Conservation (phyloP, 2,329 filamentous ascomycete genomes). For the Fusarium illudens region DNA sequence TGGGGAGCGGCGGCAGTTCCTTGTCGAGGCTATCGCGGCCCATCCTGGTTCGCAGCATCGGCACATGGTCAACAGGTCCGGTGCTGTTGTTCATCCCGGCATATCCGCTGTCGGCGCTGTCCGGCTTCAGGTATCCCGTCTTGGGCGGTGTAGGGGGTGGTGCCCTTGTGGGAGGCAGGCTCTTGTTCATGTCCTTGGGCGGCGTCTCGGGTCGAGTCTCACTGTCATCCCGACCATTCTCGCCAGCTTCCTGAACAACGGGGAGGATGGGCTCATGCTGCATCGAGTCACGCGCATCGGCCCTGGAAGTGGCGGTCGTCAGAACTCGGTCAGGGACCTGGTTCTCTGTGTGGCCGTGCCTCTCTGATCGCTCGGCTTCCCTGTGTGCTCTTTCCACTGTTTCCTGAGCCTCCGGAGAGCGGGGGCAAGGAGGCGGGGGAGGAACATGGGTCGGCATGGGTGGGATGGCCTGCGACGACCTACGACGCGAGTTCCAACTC, state of each 20-base stretch:
- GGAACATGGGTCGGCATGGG: slow-evolving; percentile 58
- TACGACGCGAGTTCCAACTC: slow-evolving; percentile 50
- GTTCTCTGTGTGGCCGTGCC: slow-evolving; percentile 50
- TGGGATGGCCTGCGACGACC: slow-evolving; percentile 48
- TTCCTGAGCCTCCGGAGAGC: slow-evolving; percentile 51
- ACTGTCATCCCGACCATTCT: slow-evolving; percentile 59
- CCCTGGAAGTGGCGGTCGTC: slow-evolving; percentile 43
- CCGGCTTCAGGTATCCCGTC: slow-evolving; percentile 49
- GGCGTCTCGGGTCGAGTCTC: slow-evolving; percentile 53
- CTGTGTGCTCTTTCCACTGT: slow-evolving; percentile 52
- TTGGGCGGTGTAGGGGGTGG: slow-evolving; percentile 50
- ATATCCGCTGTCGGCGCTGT: slow-evolving; percentile 60
- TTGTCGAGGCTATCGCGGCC: slow-evolving; percentile 69
- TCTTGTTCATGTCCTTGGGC: slow-evolving; percentile 47
- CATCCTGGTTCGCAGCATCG: slow-evolving; percentile 49
- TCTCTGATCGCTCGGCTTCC: slow-evolving; percentile 49
- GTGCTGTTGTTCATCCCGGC: slow-evolving; percentile 48
- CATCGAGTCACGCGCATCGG: slow-evolving; percentile 64
- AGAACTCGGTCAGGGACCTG: slow-evolving; percentile 71
- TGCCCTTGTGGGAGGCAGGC: slow-evolving; percentile 55
- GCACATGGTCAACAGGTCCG: slow-evolving; percentile 40
- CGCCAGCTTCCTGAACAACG: slow-evolving; percentile 89
- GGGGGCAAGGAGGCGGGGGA: slow-evolving; percentile 50
- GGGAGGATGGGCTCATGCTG: slow-evolving; percentile 70
- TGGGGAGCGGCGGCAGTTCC: slow-evolving; percentile 65